These are phyloP conservation scores for Aechmea fasciata DNA, from an alignment of 176 grass and related monocot species.

Conservation along the genomic window DNA sequence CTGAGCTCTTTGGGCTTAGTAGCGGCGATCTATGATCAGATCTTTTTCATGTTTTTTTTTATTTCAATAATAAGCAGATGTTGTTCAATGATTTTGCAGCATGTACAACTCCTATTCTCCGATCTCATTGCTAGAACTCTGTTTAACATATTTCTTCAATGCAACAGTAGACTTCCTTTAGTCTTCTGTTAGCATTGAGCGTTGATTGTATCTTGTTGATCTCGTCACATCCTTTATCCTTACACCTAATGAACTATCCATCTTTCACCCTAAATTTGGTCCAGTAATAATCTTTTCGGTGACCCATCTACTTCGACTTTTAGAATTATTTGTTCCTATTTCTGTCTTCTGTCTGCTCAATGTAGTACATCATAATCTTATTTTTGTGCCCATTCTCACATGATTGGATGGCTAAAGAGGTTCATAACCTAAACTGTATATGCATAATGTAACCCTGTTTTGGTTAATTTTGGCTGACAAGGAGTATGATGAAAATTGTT, in stretches of 20 bases:
- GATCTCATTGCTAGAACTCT: neutral
- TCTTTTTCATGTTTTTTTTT: neutral
- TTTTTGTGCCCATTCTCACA: neutral
- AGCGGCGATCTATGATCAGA: too few relatives aligned
- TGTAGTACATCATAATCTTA: constrained; percentile 1
- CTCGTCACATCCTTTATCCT: neutral
- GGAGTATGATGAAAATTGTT: neutral
- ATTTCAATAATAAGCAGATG: neutral
- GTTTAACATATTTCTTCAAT: neutral
- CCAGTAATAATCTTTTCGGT: neutral
- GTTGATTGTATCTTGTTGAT: neutral
- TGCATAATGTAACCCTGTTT: neutral
- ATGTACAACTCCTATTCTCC: neutral
- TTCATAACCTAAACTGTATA: neutral
- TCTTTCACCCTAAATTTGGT: neutral
- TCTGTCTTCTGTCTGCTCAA: neutral
- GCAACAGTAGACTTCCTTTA: neutral
- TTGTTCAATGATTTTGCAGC: neutral
- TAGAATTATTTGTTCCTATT: neutral
- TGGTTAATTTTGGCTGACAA: neutral
- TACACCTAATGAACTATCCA: neutral
- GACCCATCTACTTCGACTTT: neutral
- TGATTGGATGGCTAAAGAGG: neutral
- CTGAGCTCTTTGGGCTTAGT: too few relatives aligned
- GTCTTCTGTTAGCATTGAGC: neutral